Base-by-base conservation (phyloP, 148 eudicot species). In the Vaccinium corymbosum region DNA sequence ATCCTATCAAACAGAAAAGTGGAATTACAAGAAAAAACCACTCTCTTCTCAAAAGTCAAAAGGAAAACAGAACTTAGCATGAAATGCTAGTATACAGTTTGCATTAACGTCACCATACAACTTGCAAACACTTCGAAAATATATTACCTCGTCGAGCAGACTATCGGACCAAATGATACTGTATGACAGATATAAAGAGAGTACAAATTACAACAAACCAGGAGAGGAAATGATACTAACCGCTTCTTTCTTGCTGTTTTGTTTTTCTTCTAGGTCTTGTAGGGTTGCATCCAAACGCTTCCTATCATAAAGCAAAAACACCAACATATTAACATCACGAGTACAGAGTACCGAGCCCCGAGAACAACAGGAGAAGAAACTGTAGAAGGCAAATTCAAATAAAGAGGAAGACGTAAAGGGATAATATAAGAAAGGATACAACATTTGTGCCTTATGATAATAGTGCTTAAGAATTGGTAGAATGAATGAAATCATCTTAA, bases 241-340 rank as follows among this genome's bases (percentile, higher is more conserved):
- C 94, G 94, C 93, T 56, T 96, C 98, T 86, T 92, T 93, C 89
- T 94, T 93, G 93, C 98, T 93, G 85, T 90, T 96, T 87, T 94
- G 98, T 90, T 96, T 96, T 85, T 90, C 97, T 92, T 96, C 98
- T 89, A 96, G 87, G 86, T 92, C 98, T 84, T 94, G 97, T 84
- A 96, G 89, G 52, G 93, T 92, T 81, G 90, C 88, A 90, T 96
- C 98, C 86, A 96, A 90, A 79, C 98, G 98, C 88, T 96, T 96
- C 91, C 98, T 96, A 90, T 59, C 59, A 81, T 48, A 68, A 75
- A 82, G 64, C 62, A 72, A 80, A 72, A 80, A 75, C 48, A 84
- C 51, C 27, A 46, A 14, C 50, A 46, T 49, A 20, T 29, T 68
- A 55, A 64, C 70, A 22, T 64, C 29, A 64, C 14, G 5, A n/a